Evolutionary conservation across 345 rosid genomes (phyloP).

Genomic region (Eucalyptus grandis): DNA sequence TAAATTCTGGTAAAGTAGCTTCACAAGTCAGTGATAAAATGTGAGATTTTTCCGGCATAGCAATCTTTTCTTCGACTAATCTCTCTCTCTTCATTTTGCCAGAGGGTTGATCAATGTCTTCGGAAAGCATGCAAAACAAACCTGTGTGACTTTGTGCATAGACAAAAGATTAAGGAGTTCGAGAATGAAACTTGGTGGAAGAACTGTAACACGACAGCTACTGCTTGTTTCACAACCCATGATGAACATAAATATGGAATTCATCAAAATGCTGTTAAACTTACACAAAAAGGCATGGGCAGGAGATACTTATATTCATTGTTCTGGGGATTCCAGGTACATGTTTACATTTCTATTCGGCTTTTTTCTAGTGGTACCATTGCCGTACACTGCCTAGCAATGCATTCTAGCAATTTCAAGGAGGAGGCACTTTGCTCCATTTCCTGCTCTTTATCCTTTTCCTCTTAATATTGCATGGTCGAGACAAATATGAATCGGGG

Average conservation of each 20-base stretch:
- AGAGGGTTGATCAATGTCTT: conserved; percentile 90
- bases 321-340: conserved; percentile 96
- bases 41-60: neutral
- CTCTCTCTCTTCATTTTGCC: neutral
- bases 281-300: conserved; percentile 28
- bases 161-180: neutral
- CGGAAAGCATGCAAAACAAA: conserved; percentile 28
- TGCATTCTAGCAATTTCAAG: neutral
- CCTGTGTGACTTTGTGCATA: conserved; percentile 33
- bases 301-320: conserved; percentile 69
- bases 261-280: conserved; percentile 36
- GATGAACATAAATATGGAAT: conserved; percentile 43
- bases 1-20: neutral
- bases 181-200: neutral
- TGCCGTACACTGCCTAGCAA: neutral
- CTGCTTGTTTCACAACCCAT: conserved; percentile 24
- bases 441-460: neutral
- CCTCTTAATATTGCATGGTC: neutral
- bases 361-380: neutral
- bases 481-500: neutral
- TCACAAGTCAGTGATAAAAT: neutral
- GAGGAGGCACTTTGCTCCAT: neutral
- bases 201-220: neutral
- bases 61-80: neutral
- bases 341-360: neutral